Conservation (phyloP, 2,329 filamentous ascomycete genomes). For the Setomelanomma holmii region DNA sequence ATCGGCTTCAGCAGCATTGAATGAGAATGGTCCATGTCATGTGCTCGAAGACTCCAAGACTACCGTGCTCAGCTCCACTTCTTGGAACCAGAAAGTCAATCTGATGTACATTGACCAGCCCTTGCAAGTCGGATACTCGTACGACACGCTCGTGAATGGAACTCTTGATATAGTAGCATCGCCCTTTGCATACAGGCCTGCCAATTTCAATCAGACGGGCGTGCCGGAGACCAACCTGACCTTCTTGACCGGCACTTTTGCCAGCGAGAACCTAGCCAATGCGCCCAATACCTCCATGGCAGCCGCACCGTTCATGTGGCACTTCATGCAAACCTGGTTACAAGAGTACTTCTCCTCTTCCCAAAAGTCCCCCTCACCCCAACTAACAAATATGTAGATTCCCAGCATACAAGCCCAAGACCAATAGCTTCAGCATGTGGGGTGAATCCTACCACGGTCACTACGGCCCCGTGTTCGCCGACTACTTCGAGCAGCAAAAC, state of each 20-base stretch:
- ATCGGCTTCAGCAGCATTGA: constrained; percentile 41
- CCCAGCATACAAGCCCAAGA: constrained; percentile 63
- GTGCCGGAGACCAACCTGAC: constrained; percentile 58
- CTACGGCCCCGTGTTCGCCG: constrained; percentile 62
- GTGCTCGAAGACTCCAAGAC: constrained; percentile 59
- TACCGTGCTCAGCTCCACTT: constrained; percentile 59
- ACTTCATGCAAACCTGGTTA: constrained; percentile 19
- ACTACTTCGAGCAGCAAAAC: constrained; percentile 63
- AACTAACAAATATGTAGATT: constrained; percentile 48
- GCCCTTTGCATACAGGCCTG: constrained; percentile 4
- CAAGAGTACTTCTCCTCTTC: constrained; percentile 4
- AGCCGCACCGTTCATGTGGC: constrained; percentile 14
- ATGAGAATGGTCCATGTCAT: constrained; percentile 60
- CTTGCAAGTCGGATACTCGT: constrained; percentile 62
- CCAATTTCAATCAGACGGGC: constrained; percentile 2
- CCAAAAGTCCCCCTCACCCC: not conserved
- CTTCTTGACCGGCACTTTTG: constrained; percentile 59
- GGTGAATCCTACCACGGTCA: constrained; percentile 32
- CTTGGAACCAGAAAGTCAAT: constrained; percentile 61
- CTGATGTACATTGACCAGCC: constrained; percentile 70
- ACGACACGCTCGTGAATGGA: constrained; percentile 33
- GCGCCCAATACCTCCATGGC: constrained; percentile 17
- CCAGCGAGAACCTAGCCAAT: constrained; percentile 44
- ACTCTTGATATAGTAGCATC: constrained; percentile 12
- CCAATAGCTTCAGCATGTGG: constrained; percentile 60